Base-by-base conservation (phyloP, 441 rosid genomes). In the Populus hybrid region DNA sequence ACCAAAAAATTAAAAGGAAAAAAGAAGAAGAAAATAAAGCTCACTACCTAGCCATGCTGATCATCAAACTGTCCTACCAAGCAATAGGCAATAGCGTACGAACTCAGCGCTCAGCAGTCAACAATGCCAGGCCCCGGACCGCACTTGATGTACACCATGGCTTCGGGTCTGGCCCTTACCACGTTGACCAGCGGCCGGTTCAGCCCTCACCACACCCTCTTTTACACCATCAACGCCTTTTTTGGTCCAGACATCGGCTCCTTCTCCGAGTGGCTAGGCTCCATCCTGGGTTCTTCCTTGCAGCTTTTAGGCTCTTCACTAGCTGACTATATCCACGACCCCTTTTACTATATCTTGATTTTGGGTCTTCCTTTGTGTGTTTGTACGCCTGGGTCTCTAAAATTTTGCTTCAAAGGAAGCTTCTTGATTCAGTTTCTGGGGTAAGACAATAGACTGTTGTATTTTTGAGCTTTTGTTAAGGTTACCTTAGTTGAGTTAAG, bases 221-320 rank as follows among this genome's bases (percentile, higher is more conserved):
- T 81, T 73, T 89, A 89, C 87, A 75, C 93, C 38, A 18, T 91
- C 83, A 91, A 91, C 87, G 88, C 94, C 82, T 89, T 91, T 84
- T 89, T 91, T 59, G 93, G 94, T 71, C 94, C 94, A 4, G 93
- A 89, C 75, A 80, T 88, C 59, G 94, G 94, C 76, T 91, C 93
- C 75, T 91, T 91, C 84, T 82, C 94, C 75, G 88, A 87, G 70
- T 88, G 91, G 91, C 86, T 87, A n/a, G 87, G 86, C 64, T 84
- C 88, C 75, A 61, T 74, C 74, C 59, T 84, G 53, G 85, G 82
- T n/a, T n/a, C 82, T 28, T 66, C 70, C 14, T 72, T 75, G 18
- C 71, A 85, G 76, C 74, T 79, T 71, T 73, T 84, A 24, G 85
- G 75, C 77, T 79, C 86, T 71, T 34, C 70, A 28, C 69, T 88